Base-by-base conservation (phyloP, 1,139 yeast genomes). In the Protomyces gravidus region DNA sequence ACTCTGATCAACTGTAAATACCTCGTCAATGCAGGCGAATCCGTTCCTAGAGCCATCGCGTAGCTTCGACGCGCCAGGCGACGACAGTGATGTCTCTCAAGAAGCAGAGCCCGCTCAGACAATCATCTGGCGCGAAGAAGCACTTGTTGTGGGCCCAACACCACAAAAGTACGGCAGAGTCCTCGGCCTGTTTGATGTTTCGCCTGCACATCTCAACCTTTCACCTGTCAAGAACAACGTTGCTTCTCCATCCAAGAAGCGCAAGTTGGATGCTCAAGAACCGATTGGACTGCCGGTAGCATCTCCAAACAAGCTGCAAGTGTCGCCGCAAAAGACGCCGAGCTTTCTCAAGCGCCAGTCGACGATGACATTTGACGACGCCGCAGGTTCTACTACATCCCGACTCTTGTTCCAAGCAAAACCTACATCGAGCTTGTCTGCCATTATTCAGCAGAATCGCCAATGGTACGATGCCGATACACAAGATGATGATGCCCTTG, bases 401-500 rank as follows among this genome's bases (percentile, higher is more conserved):
- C 45, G 58, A 7, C 30, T 53, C 17, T 23, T 53, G 11, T 53
- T 53, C 15, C 51, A 45, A 5, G 32, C 51, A 6, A 17, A 33
- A 49, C 51, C 51, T 5, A 39, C 25, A 11, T 21, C 51, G 26
- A 50, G 58, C 25, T 39, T 53, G 46, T 45, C 51, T 36, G 19
- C 25, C 17, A 30, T 53, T 28, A 53, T 53, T 17, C 23, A 30
- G 13, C 51, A 53, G 21, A 17, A 45, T 50, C 58, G 58, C 4
- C 51, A 45, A 26, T 36, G 42, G 42, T 36, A 36, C 21, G 48
- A 45, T 17, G 58, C 47, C 17, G 58, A 53, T 32, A 39, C 19
- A n/a, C 30, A 53, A n/a, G 58, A 53, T 30, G 58, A 53, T 15
- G 58, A 53, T 17, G 58, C 51, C n/a, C 36, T 53, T 39, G 51